Percentiles rank a stretch among this genome's conserved stretches.
Evolutionary conservation across 2,329 filamentous ascomycete genomes (phyloP).

Genomic region (Neofusicoccum sp.): DNA sequence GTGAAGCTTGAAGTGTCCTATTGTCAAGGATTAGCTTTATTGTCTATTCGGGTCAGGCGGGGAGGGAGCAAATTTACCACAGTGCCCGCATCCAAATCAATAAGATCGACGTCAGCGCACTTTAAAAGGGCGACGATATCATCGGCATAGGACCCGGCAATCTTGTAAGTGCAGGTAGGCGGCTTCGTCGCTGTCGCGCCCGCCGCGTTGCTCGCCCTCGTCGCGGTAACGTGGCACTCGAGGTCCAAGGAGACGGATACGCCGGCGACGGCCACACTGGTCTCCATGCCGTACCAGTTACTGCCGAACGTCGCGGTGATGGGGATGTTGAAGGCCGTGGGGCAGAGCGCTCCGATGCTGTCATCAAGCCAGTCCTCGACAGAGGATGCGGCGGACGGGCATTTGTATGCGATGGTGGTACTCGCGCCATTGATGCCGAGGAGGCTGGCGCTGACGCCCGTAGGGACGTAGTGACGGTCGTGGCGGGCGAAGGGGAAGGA

Average conservation of each 20-base stretch:
- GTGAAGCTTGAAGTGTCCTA: not conserved
- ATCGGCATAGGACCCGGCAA: not conserved
- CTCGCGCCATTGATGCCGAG: not conserved
- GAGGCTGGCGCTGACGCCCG: conserved; percentile 1
- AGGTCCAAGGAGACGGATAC: not conserved
- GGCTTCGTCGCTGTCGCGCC: not conserved
- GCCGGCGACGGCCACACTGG: not conserved
- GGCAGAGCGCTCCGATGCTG: conserved; percentile 5
- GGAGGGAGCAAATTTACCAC: not conserved
- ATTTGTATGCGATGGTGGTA: not conserved
- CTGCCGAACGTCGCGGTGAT: not conserved
- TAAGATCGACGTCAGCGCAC: not conserved
- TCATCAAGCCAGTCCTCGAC: not conserved
- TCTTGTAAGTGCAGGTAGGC: not conserved
- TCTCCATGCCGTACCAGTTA: not conserved
- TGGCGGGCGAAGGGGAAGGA: conserved; percentile 2
- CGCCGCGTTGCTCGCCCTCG: not conserved
- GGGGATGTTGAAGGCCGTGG: not conserved
- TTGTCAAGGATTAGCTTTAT: not conserved
- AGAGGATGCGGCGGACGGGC: not conserved
- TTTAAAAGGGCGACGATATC: not conserved
- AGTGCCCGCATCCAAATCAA: not conserved
- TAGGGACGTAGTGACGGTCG: not conserved
- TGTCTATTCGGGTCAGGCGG: not conserved
- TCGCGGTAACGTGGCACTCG: conserved; percentile 3